Percentiles rank a stretch among this genome's conserved stretches.
Conservation (phyloP, 768 basidiomycete genomes). For the Agaricus blazei region DNA sequence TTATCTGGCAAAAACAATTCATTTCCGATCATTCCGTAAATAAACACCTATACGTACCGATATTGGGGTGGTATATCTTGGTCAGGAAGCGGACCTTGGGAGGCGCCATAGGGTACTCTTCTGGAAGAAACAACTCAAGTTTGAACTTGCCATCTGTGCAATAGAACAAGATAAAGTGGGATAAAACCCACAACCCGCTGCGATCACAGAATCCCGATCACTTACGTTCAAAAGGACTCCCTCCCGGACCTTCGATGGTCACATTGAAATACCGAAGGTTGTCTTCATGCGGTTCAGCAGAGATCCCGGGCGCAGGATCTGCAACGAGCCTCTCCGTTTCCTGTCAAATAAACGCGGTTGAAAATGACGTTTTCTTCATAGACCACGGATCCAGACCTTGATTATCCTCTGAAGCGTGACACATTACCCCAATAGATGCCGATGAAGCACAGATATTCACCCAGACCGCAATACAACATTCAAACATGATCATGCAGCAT, state of each 20-base stretch:
- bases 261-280: constrained; percentile 99
- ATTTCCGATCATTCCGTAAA: constrained; percentile 1
- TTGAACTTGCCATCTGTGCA: constrained; percentile 81
- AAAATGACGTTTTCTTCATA: background rate
- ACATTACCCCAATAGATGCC: background rate
- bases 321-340: constrained; percentile 96
- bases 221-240: constrained; percentile 85
- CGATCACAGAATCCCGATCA: background rate
- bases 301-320: constrained; percentile 96
- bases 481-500: background rate
- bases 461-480: background rate
- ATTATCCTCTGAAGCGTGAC: constrained; percentile 27
- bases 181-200: no score
- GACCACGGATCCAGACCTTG: constrained; percentile 30
- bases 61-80: constrained; percentile 99
- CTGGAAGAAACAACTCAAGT: constrained; percentile 96
- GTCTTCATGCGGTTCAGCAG: constrained; percentile 94
- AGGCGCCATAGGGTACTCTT: constrained; percentile 99
- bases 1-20: constrained; percentile 59
- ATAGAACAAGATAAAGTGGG: background rate
- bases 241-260: constrained; percentile 90
- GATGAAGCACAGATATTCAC: background rate
- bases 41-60: constrained; percentile 57
- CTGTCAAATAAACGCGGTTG: constrained; percentile 32
- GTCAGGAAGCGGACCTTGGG: constrained; percentile 98